Base-by-base conservation (phyloP, 2,329 filamentous ascomycete genomes). In the Calycina herbarum region DNA sequence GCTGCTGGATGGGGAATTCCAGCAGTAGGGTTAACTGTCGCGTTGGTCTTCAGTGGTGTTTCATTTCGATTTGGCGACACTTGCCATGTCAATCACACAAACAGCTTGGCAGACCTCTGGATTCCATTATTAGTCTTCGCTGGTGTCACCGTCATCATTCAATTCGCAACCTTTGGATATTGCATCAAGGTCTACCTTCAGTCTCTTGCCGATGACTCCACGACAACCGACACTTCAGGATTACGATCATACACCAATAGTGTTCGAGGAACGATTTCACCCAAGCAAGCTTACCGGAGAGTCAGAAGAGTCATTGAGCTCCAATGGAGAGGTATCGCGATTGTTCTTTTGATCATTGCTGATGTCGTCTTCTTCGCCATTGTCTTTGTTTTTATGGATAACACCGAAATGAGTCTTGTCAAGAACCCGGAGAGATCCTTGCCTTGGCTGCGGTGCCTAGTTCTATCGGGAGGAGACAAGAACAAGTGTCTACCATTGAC, bases 331-430 rank as follows among this genome's bases (percentile, higher is more conserved):
- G 94, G 94, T 57, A 94, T 97, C 67, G 86, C 88, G 56, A 92
- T 98, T 67, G 93, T 97, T 15, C 82, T 96, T 62, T 90, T 97
- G 76, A 96, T 98, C 71, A 86, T 97, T 65, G 86, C 87, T 66
- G 94, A 98, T 76, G 93, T 98, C 68, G 88, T 97, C 73, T 97
- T 97, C 83, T 97, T 98, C 78, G 89, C 94, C 1, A 83, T 97
- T 57, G 85, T 97, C 63, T 98, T 98, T 76, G 89, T 98, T 59
- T 92, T 92, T 76, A 86, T 97, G 74, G 91, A 96, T 78, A 89
- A 89, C 72, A 85, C 90, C 17, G 66, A 73, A 59, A 62, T 68
- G 17, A 71, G 67, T 38, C 63, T 72, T 5, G 40, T 71, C 27
- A 73, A 71, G 24, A 70, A 73, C 54, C 80, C 81, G 0, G 69